These are phyloP conservation scores for Astrothelium macrocarpum DNA, from an alignment of 495 filamentous ascomycete species.

Conservation along the genomic window DNA sequence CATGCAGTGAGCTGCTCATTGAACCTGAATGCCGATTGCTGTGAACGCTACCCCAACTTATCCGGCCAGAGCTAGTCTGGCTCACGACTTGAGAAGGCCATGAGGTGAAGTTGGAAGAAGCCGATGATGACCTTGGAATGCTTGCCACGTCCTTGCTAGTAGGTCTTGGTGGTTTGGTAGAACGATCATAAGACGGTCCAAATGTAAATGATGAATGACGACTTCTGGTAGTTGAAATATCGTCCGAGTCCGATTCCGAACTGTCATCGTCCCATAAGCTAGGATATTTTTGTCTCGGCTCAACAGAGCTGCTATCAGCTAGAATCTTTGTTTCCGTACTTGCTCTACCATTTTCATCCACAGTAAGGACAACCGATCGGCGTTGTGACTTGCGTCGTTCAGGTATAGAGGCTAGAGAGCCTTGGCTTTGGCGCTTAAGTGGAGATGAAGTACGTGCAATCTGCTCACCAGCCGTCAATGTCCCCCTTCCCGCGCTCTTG, in stretches of 20 bases:
- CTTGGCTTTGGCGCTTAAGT: conserved; percentile 17
- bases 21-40: conserved; percentile 3
- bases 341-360: conserved; percentile 32
- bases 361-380: conserved; percentile 24
- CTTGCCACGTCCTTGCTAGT: not conserved
- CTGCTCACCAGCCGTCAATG: conserved; percentile 1
- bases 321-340: conserved; percentile 28
- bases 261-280: conserved; percentile 29
- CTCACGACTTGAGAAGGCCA: not conserved
- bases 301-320: conserved; percentile 15
- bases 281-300: conserved; percentile 26
- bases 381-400: conserved; percentile 27
- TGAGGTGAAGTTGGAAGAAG: not conserved
- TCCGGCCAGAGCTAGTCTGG: not conserved
- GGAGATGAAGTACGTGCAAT: conserved; percentile 22
- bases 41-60: not conserved
- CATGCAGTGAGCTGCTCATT: conserved; percentile 5
- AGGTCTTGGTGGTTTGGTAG: conserved; percentile 25
- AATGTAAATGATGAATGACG: conserved; percentile 28
- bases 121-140: not conserved
- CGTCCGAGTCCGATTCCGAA: conserved; percentile 25
- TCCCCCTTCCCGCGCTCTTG: conserved; percentile 13
- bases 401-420: conserved; percentile 21
- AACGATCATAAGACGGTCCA: conserved; percentile 17
- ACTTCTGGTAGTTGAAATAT: conserved; percentile 20